These are phyloP conservation scores for Acanthamoeba sp. DNA, from an alignment of 208 protist genomes.

Conservation along the genomic window DNA sequence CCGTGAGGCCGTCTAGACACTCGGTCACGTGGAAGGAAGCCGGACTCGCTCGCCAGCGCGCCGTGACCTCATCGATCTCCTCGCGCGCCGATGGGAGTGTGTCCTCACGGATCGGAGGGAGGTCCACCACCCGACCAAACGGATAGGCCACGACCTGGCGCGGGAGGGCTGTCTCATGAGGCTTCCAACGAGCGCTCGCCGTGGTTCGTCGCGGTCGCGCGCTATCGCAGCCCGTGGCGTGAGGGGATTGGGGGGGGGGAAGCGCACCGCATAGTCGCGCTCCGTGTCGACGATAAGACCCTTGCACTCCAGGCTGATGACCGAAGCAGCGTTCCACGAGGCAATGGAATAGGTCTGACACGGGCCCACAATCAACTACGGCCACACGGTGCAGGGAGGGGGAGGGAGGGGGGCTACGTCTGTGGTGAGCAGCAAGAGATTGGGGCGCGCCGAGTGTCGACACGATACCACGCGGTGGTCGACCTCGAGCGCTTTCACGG, in stretches of 20 bases:
- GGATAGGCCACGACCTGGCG: conserved; percentile 12
- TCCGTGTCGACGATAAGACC: background rate
- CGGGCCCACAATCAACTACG: too few relatives aligned
- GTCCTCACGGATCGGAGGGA: background rate
- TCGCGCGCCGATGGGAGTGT: background rate
- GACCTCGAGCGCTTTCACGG: background rate
- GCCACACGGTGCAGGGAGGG: background rate
- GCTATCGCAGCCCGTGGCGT: too few relatives aligned
- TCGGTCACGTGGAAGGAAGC: background rate
- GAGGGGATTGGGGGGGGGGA: too few relatives aligned
- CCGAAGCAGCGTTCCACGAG: background rate
- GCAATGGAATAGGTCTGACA: background rate
- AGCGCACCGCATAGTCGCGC: background rate
- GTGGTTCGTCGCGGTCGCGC: too few relatives aligned
- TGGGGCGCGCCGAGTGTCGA: conserved; percentile 3
- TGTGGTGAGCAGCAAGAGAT: conserved; percentile 2
- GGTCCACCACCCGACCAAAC: background rate
- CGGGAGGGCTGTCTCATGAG: too few relatives aligned
- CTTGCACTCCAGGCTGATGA: background rate
- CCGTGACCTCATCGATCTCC: background rate
- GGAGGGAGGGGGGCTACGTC: background rate
- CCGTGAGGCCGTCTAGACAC: conserved; percentile 20
- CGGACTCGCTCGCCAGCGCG: background rate
- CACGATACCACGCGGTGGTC: background rate
- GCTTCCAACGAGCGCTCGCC: too few relatives aligned